Evolutionary conservation across 331 rosid species (phyloP).

Genomic region (Ulmus americana): DNA sequence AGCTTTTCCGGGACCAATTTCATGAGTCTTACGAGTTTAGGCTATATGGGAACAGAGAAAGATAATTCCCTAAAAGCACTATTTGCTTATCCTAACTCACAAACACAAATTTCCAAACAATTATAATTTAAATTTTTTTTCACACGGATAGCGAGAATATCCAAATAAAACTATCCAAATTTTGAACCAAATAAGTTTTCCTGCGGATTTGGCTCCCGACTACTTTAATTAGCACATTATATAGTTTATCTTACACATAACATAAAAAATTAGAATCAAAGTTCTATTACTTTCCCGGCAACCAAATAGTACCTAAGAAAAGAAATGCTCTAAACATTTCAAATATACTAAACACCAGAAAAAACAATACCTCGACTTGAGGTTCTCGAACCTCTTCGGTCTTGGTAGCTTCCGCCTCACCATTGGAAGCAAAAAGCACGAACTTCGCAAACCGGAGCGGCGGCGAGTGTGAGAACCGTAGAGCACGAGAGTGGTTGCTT

Average conservation of each 20-base stretch:
- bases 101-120: neutral
- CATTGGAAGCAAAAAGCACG: slow-evolving; percentile 24
- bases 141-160: neutral
- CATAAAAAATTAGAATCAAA: too few species aligned
- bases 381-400: slow-evolving; percentile 33
- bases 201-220: too few species aligned
- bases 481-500: neutral
- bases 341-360: neutral
- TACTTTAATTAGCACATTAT: too few species aligned
- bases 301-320: neutral
- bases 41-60: neutral
- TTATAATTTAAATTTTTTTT: neutral
- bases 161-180: too few species aligned
- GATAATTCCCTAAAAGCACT: neutral
- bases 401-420: slow-evolving; percentile 32
- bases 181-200: too few species aligned
- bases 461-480: slow-evolving; percentile 10
- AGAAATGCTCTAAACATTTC: neutral
- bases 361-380: slow-evolving; percentile 27
- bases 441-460: slow-evolving; percentile 28
- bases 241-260: too few species aligned
- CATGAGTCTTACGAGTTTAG: neutral
- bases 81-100: neutral
- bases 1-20: too few species aligned
- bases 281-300: neutral